phyloP scores from a whole-genome alignment of 257 asterid species.

The Salvia miltiorrhiza region DNA sequence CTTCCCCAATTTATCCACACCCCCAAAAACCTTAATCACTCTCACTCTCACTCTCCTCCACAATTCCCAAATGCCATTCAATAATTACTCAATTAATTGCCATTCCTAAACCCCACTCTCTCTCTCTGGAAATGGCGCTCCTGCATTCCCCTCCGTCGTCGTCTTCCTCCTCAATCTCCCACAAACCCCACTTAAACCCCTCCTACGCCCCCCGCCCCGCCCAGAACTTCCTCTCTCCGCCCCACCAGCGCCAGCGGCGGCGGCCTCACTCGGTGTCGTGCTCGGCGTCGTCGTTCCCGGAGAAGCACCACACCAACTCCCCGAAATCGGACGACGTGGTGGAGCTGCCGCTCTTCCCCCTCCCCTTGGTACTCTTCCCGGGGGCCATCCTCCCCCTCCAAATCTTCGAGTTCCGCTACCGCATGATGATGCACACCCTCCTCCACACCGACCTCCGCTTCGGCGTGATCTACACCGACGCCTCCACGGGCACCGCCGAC shows the following conservation, averaged over 20 bases:
- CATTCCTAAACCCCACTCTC: conserved; percentile 1
- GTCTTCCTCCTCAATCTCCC: conserved; percentile 47
- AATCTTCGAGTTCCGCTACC: conserved; percentile 94
- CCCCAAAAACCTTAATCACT: not conserved
- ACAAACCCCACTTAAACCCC: conserved; percentile 48
- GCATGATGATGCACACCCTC: conserved; percentile 98
- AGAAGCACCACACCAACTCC: conserved; percentile 63
- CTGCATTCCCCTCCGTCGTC: conserved; percentile 64
- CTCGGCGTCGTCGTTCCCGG: conserved; percentile 87
- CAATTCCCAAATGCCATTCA: conserved; percentile 23
- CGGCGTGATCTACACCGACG: conserved; percentile 90
- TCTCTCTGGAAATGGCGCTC: conserved; percentile 53
- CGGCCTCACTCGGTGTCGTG: conserved; percentile 46
- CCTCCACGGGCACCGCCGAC: conserved; percentile 76
- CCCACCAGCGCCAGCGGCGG: conserved; percentile 41
- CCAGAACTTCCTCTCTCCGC: conserved; percentile 17
- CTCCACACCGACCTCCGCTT: conserved; percentile 95
- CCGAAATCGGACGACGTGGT: conserved; percentile 67
- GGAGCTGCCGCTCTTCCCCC: conserved; percentile 94
- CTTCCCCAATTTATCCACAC: conserved; percentile 31
- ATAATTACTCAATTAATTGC: not conserved
- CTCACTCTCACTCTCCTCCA: conserved; percentile 23
- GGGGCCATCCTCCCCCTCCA: conserved; percentile 88
- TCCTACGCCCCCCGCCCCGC: conserved; percentile 23
- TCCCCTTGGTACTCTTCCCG: conserved; percentile 93